Conservation (phyloP, 148 eudicot species). For the Cornus suecica region DNA sequence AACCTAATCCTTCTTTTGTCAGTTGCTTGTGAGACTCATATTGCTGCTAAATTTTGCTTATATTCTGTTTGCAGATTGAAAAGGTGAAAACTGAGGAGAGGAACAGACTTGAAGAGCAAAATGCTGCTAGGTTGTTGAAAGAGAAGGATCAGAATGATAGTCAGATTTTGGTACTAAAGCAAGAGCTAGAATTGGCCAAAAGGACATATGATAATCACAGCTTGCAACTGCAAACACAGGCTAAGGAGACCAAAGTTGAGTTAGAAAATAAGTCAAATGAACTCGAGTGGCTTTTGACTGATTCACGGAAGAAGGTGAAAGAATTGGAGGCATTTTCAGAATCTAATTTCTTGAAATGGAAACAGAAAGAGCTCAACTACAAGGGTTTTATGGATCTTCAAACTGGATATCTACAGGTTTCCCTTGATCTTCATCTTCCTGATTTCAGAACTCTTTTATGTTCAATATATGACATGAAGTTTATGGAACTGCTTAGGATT, state of each 20-base stretch:
- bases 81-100: slow-evolving; percentile 64
- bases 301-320: slow-evolving; percentile 62
- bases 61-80: slow-evolving; percentile 51
- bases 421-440: slow-evolving; percentile 11
- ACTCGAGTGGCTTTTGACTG: slow-evolving; percentile 51
- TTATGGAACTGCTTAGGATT: slow-evolving; percentile 38
- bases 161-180: slow-evolving; percentile 46
- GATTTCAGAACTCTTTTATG: slow-evolving; percentile 1
- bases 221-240: slow-evolving; percentile 49
- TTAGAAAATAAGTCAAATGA: slow-evolving; percentile 60
- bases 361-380: slow-evolving; percentile 58
- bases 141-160: slow-evolving; percentile 52
- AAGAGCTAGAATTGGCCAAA: slow-evolving; percentile 52
- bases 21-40: slow-evolving; percentile 1
- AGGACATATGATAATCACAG: slow-evolving; percentile 44
- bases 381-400: slow-evolving; percentile 61
- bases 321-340: slow-evolving; percentile 68
- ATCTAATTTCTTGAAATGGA: slow-evolving; percentile 55
- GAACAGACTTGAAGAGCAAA: slow-evolving; percentile 54
- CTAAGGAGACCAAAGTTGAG: slow-evolving; percentile 46
- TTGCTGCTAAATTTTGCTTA: background rate
- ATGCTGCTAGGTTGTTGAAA: slow-evolving; percentile 47
- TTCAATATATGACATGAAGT: slow-evolving; percentile 15
- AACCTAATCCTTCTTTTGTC: too few species aligned
- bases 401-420: slow-evolving; percentile 57